Percentiles rank a stretch among this genome's conserved stretches.
These are phyloP conservation scores for Solanum peruvianum DNA, from an alignment of 257 asterid genomes.

Conservation along the genomic window DNA sequence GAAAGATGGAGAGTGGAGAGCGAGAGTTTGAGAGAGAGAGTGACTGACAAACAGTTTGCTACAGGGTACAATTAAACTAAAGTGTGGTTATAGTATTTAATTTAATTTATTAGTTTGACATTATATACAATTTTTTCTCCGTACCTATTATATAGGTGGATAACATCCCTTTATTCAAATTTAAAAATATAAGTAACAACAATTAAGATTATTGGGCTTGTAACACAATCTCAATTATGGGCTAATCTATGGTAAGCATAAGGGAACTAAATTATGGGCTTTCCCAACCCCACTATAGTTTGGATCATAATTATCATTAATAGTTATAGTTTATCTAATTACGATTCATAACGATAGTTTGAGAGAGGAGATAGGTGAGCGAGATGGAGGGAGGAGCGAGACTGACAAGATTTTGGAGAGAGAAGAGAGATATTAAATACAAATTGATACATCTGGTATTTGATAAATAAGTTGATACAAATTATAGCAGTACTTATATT, in stretches of 20 bases:
- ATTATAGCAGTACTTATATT: too few relatives aligned
- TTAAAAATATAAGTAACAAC: neutral
- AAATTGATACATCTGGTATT: neutral
- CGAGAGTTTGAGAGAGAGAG: too few relatives aligned
- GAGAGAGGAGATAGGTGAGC: neutral
- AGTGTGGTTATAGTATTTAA: too few relatives aligned
- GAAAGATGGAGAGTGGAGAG: too few relatives aligned
- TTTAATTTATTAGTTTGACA: too few relatives aligned
- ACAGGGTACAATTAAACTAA: too few relatives aligned
- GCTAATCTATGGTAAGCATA: neutral
- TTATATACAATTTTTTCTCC: too few relatives aligned
- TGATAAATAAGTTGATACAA: too few relatives aligned
- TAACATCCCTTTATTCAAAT: neutral
- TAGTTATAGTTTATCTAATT: too few relatives aligned
- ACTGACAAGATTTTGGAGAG: neutral
- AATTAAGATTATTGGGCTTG: neutral
- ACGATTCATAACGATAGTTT: too few relatives aligned
- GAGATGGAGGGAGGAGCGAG: neutral
- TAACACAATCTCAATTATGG: neutral
- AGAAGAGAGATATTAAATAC: neutral
- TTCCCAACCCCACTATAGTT: neutral
- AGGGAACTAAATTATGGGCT: neutral
- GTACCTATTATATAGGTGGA: neutral
- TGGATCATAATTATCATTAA: neutral
- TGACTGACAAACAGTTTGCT: too few relatives aligned